Conservation (phyloP, 2,329 filamentous ascomycete species). For the Trichophyton schoenleinii region DNA sequence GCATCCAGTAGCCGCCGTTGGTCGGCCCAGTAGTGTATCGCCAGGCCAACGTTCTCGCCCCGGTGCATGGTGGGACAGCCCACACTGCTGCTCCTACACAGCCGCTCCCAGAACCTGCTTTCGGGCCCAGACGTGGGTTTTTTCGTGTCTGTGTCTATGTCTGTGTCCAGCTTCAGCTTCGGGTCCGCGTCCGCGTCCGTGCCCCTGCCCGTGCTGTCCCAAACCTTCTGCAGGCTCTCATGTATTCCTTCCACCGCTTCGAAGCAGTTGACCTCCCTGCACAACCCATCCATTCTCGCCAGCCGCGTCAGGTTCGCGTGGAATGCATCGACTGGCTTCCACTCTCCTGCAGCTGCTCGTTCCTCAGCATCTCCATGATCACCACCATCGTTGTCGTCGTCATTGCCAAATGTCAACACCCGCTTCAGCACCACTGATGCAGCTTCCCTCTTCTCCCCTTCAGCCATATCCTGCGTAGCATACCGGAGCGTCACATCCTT, state of each 20-base stretch:
- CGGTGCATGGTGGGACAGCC: slow-evolving; percentile 33
- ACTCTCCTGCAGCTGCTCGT: slow-evolving; percentile 12
- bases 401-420: slow-evolving; percentile 18
- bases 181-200: no score
- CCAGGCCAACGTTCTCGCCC: slow-evolving; percentile 28
- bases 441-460: slow-evolving; percentile 31
- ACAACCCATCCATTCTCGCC: slow-evolving; percentile 33
- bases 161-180: no score
- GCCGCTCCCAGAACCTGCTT: slow-evolving; percentile 24
- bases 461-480: slow-evolving; percentile 29
- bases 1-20: slow-evolving; percentile 25
- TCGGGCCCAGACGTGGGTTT: slow-evolving; percentile 16
- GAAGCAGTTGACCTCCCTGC: slow-evolving; percentile 35
- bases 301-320: slow-evolving; percentile 34
- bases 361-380: no score
- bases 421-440: slow-evolving; percentile 33
- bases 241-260: slow-evolving; percentile 34
- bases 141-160: no score
- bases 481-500: slow-evolving; percentile 34
- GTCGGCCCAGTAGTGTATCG: slow-evolving; percentile 32
- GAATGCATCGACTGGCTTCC: slow-evolving; percentile 29
- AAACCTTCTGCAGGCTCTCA: slow-evolving; percentile 31
- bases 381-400: no score
- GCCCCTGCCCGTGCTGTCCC: slow-evolving; percentile 17
- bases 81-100: slow-evolving; percentile 28